These are phyloP conservation scores for Hyphodiscus sp. DNA, from an alignment of 2,329 filamentous ascomycete genomes.

Conservation along the genomic window DNA sequence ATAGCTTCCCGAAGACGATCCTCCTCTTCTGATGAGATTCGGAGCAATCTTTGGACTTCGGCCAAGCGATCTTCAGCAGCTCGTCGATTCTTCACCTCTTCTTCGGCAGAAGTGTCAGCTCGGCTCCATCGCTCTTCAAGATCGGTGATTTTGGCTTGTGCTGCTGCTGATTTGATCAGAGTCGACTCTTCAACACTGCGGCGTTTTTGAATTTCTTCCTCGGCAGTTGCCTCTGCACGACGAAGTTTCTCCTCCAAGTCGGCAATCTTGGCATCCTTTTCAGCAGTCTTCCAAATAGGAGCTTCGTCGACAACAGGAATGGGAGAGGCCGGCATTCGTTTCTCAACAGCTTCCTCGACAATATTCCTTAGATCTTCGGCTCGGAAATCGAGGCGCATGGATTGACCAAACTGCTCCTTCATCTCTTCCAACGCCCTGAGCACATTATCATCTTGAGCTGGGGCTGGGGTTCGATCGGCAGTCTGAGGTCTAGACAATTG, in stretches of 20 bases:
- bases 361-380: constrained; percentile 53
- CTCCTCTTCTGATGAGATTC: constrained; percentile 66
- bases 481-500: constrained; percentile 35
- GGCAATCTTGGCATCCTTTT: constrained; percentile 35
- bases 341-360: constrained; percentile 56
- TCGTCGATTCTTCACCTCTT: constrained; percentile 56
- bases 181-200: constrained; percentile 63
- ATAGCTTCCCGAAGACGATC: constrained; percentile 58
- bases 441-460: constrained; percentile 39
- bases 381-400: constrained; percentile 39
- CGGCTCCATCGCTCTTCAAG: constrained; percentile 61
- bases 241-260: constrained; percentile 65
- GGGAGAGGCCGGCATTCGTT: constrained; percentile 44
- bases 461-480: constrained; percentile 17
- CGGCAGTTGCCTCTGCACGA: constrained; percentile 54
- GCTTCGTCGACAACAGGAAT: constrained; percentile 39
- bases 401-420: constrained; percentile 46
- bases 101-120: constrained; percentile 56
- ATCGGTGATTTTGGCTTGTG: constrained; percentile 36
- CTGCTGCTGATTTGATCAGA: constrained; percentile 27
- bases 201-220: constrained; percentile 55
- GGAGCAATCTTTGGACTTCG: constrained; percentile 64
- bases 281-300: constrained; percentile 12
- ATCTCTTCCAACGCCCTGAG: constrained; percentile 62
- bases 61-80: constrained; percentile 66